Conservation (phyloP, 1,284 basidiomycete species). For the Papiliotrema laurentii region DNA sequence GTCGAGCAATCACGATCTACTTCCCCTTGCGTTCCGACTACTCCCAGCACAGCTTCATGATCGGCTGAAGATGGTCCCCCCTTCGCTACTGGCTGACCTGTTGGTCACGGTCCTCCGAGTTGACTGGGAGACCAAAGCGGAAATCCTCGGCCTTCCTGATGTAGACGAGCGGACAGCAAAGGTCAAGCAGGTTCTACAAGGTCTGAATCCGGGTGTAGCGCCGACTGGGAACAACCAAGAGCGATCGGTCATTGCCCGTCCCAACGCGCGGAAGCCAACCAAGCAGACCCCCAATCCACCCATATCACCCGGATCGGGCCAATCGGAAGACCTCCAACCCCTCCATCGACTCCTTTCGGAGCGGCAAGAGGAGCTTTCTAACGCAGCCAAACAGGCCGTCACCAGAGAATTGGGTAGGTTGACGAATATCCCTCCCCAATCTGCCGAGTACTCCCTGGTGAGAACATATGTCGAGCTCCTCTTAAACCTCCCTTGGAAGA, state of each 20-base stretch:
- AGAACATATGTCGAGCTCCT: slow-evolving; percentile 45
- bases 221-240: neutral
- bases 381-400: slow-evolving; percentile 23
- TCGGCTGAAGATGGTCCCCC: slow-evolving; percentile 26
- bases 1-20: slow-evolving; percentile 15
- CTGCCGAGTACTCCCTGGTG: slow-evolving; percentile 39
- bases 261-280: no score
- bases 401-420: slow-evolving; percentile 31
- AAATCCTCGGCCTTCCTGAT: slow-evolving; percentile 33
- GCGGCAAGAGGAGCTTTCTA: slow-evolving; percentile 24
- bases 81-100: slow-evolving; percentile 34
- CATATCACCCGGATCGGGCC: neutral
- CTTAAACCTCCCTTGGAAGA: slow-evolving; percentile 38
- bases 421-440: slow-evolving; percentile 36
- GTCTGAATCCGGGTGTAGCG: slow-evolving; percentile 20
- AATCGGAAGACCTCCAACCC: slow-evolving; percentile 38
- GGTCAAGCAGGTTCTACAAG: slow-evolving; percentile 26
- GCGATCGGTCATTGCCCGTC: no score
- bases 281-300: neutral
- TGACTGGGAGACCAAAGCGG: slow-evolving; percentile 35
- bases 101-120: slow-evolving; percentile 34
- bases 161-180: slow-evolving; percentile 23
- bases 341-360: slow-evolving; percentile 17
- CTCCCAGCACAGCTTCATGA: slow-evolving; percentile 35
- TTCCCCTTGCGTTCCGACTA: slow-evolving; percentile 27